These are phyloP conservation scores for Copromyces sp. DNA, from an alignment of 495 filamentous ascomycete genomes.

Conservation along the genomic window DNA sequence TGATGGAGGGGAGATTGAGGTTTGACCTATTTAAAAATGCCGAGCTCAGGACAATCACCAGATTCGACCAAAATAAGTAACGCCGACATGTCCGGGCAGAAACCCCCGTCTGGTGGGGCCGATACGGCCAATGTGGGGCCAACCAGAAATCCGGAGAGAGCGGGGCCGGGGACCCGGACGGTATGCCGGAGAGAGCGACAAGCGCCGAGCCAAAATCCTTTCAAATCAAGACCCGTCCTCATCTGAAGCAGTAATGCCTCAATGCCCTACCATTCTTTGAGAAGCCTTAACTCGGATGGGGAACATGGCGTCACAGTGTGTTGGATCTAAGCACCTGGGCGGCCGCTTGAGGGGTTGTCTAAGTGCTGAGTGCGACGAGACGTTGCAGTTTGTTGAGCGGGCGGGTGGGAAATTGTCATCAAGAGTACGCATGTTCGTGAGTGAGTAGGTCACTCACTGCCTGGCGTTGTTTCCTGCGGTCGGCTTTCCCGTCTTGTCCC, in stretches of 20 bases:
- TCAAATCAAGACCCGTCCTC: not conserved
- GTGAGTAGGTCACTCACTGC: too few relatives aligned
- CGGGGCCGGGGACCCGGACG: not conserved
- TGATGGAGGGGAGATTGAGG: not conserved
- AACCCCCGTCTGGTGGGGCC: not conserved
- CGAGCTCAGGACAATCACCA: too few relatives aligned
- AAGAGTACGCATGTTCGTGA: too few relatives aligned
- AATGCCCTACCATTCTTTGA: not conserved
- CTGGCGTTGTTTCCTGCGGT: too few relatives aligned
- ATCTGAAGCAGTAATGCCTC: not conserved
- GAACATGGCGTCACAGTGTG: not conserved
- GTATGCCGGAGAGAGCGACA: not conserved
- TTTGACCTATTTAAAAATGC: conserved; percentile 2
- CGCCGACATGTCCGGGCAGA: not conserved
- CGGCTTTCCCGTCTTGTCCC: too few relatives aligned
- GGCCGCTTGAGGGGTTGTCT: too few relatives aligned
- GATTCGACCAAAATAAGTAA: too few relatives aligned
- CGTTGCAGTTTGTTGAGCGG: too few relatives aligned
- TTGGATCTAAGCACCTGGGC: too few relatives aligned
- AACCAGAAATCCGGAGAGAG: not conserved
- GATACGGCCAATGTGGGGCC: not conserved
- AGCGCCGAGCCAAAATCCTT: not conserved
- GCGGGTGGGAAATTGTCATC: too few relatives aligned
- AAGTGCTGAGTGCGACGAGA: too few relatives aligned
- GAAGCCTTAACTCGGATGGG: not conserved